Evolutionary conservation across 2,329 filamentous ascomycete species (phyloP).

Genomic region (Cladosporium phlei): DNA sequence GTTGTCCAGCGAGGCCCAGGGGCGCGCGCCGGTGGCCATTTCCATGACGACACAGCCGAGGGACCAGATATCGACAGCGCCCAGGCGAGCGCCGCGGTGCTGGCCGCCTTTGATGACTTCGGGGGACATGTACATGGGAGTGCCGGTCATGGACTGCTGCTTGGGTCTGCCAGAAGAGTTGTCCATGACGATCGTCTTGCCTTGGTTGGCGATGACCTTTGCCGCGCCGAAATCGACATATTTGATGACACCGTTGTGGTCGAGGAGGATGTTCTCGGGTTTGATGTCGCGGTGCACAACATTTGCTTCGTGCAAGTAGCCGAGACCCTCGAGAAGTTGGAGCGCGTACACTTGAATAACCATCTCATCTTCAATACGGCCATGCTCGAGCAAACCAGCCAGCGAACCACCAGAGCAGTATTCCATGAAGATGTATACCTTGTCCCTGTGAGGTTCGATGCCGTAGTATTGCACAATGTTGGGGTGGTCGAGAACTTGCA

Average conservation of each 20-base stretch:
- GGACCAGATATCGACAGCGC: conserved; percentile 92
- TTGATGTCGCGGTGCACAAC: conserved; percentile 98
- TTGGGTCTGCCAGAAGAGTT: conserved; percentile 33
- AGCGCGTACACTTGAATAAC: conserved; percentile 96
- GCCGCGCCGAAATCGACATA: conserved; percentile 98
- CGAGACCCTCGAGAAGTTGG: conserved; percentile 88
- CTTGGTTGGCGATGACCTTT: conserved; percentile 92
- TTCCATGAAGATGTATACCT: conserved; percentile 99
- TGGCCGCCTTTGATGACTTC: conserved; percentile 96
- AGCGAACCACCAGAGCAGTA: conserved; percentile 95
- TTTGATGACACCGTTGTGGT: conserved; percentile 97
- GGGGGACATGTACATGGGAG: conserved; percentile 99
- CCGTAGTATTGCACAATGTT: conserved; percentile 98
- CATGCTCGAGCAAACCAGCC: conserved; percentile 84
- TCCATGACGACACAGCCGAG: conserved; percentile 94
- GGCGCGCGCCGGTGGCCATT: conserved; percentile 91
- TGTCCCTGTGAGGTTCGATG: conserved; percentile 95
- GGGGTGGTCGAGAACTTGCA: conserved; percentile 92
- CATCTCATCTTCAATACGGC: conserved; percentile 94
- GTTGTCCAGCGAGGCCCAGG: conserved; percentile 94
- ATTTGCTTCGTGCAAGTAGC: conserved; percentile 83
- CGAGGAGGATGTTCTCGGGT: conserved; percentile 91
- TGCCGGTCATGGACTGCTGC: conserved; percentile 93
- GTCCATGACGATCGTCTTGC: conserved; percentile 70
- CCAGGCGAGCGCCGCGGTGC: conserved; percentile 64